Percentiles rank a stretch among this genome's conserved stretches.
Evolutionary conservation across 345 rosid genomes (phyloP).

Genomic region (Gossypium rotundifolium): DNA sequence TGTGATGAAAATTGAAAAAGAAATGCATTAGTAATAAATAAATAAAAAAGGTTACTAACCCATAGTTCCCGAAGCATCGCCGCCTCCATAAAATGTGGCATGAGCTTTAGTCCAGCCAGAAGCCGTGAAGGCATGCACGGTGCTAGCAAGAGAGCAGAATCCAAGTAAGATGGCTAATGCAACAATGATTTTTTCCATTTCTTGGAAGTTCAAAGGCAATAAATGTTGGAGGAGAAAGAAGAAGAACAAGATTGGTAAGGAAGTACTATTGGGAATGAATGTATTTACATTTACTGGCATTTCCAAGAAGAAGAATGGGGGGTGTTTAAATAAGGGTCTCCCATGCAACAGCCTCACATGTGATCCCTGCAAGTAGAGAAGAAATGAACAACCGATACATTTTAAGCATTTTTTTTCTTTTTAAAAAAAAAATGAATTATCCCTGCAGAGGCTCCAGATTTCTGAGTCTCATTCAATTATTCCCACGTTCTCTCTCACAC

Average conservation of each 20-base stretch:
- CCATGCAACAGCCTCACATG: constrained; percentile 32
- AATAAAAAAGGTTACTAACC: constrained; percentile 27
- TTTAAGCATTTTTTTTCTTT: background rate
- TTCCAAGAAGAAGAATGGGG: constrained; percentile 14
- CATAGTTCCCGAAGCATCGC: constrained; percentile 85
- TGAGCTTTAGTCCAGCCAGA: constrained; percentile 58
- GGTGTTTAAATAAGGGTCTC: constrained; percentile 27
- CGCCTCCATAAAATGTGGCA: constrained; percentile 81
- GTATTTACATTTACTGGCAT: constrained; percentile 17
- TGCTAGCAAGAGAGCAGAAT: constrained; percentile 20
- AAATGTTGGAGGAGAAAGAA: background rate
- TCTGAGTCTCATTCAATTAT: constrained; percentile 37
- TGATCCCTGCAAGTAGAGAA: constrained; percentile 21
- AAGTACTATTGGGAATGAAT: background rate
- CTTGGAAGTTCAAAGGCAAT: background rate
- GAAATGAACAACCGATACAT: background rate
- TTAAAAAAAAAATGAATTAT: constrained; percentile 12
- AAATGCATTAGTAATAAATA: background rate
- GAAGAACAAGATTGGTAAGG: background rate
- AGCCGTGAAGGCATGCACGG: constrained; percentile 20
- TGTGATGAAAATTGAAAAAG: constrained; percentile 19
- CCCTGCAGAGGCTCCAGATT: constrained; percentile 26
- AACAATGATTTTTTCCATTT: constrained; percentile 32
- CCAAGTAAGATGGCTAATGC: constrained; percentile 31
- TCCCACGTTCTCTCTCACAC: constrained; percentile 46